Evolutionary conservation across 1,284 basidiomycete genomes (phyloP).

Genomic region (Cutaneotrichosporon sp.): DNA sequence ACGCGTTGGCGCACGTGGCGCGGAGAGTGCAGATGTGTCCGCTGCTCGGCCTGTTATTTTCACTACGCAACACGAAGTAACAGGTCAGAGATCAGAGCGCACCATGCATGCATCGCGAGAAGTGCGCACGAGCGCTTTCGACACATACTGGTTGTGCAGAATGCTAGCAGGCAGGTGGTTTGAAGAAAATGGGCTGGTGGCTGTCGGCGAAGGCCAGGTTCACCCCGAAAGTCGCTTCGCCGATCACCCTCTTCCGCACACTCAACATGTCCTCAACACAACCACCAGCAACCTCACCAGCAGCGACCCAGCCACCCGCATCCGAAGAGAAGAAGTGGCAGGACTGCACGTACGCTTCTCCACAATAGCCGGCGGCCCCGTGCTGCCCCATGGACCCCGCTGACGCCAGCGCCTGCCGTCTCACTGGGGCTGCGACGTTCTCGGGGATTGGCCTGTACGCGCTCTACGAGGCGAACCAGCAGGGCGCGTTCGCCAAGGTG

Average conservation of each 20-base stretch:
- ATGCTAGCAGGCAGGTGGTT: too few relatives aligned
- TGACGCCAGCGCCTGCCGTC: constrained; percentile 41
- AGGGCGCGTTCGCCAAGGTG: constrained; percentile 42
- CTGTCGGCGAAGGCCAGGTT: too few relatives aligned
- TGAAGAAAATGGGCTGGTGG: too few relatives aligned
- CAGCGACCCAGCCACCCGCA: not conserved
- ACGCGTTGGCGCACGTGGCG: not conserved
- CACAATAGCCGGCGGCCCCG: not conserved
- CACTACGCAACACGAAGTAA: too few relatives aligned
- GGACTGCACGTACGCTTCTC: constrained; percentile 9
- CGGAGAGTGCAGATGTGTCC: not conserved
- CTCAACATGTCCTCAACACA: constrained; percentile 4
- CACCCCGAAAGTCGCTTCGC: not conserved
- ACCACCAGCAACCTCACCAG: not conserved
- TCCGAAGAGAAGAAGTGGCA: not conserved
- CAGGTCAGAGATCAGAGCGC: too few relatives aligned
- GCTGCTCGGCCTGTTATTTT: not conserved
- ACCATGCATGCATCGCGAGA: too few relatives aligned
- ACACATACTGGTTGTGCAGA: too few relatives aligned
- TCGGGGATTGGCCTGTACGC: constrained; percentile 49
- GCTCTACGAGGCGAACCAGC: constrained; percentile 37
- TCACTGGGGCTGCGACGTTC: constrained; percentile 45
- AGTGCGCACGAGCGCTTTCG: too few relatives aligned
- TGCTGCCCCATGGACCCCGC: not conserved
- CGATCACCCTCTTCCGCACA: not conserved